phyloP scores from a whole-genome alignment of 1,284 basidiomycete species.

The Coriolopsis trogii region DNA sequence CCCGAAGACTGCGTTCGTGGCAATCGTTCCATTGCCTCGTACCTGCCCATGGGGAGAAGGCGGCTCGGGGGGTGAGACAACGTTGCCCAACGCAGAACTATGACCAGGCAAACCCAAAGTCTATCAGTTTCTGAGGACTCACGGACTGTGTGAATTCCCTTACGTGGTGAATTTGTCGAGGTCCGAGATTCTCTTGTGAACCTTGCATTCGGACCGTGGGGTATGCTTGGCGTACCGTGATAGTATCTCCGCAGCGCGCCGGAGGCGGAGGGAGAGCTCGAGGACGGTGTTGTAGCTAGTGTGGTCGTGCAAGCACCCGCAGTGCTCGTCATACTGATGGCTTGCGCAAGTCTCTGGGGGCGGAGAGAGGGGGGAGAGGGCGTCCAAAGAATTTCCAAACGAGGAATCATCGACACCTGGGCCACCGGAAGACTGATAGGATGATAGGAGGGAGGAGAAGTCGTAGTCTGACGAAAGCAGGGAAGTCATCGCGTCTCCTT shows the following conservation, averaged over 20 bases:
- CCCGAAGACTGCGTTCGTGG: conserved; percentile 15
- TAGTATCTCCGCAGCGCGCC: conserved; percentile 59
- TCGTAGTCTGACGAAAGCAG: conserved; percentile 28
- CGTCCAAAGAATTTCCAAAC: conserved; percentile 30
- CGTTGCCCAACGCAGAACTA: conserved; percentile 43
- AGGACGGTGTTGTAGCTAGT: conserved; percentile 57
- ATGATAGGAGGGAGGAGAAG: conserved; percentile 28
- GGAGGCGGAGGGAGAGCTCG: conserved; percentile 62
- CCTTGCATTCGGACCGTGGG: conserved; percentile 46
- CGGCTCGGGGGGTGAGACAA: conserved; percentile 28
- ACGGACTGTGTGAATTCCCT: conserved; percentile 28
- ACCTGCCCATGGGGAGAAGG: conserved; percentile 10
- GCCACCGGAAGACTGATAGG: conserved; percentile 22
- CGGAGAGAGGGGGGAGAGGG: conserved; percentile 24
- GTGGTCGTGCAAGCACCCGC: conserved; percentile 59
- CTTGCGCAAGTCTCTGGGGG: conserved; percentile 18
- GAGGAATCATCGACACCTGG: conserved; percentile 23
- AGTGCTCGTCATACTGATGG: conserved; percentile 41
- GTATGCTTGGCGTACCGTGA: conserved; percentile 52
- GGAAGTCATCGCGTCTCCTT: conserved; percentile 10
- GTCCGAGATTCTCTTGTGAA: conserved; percentile 57
- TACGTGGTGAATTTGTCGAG: conserved; percentile 61
- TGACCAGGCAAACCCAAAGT: conserved; percentile 1
- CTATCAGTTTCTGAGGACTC: conserved; percentile 10
- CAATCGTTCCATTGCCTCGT: conserved; percentile 8